Conservation (phyloP, 2,329 filamentous ascomycete species). For the Neofusicoccum umdonicola region DNA sequence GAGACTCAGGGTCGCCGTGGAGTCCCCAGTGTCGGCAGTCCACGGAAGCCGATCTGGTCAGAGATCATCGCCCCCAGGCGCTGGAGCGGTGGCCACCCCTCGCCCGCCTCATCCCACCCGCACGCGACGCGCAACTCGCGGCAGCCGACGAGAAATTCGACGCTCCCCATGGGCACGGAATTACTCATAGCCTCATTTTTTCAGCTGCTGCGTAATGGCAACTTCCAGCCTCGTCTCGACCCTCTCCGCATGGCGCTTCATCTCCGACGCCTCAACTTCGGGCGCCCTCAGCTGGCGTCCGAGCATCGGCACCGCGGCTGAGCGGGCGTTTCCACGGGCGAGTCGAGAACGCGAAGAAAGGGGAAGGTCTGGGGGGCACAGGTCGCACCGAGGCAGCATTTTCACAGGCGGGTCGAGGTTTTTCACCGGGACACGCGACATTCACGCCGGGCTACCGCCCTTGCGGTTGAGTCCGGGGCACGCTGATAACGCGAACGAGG, state of each 20-base stretch:
- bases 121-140: not conserved
- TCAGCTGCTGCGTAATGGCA: not conserved
- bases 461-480: constrained; percentile 3
- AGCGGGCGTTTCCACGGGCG: not conserved
- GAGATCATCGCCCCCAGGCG: constrained; percentile 1
- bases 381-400: not conserved
- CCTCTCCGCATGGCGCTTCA: constrained; percentile 11
- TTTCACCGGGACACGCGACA: not conserved
- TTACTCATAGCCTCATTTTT: constrained; percentile 1
- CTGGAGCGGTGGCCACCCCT: constrained; percentile 2
- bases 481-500: constrained; percentile 11
- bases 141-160: not conserved
- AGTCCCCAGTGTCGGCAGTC: not conserved
- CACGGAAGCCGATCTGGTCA: not conserved
- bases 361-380: constrained; percentile 17
- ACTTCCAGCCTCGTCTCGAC: not conserved
- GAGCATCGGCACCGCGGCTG: not conserved
- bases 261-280: constrained; percentile 12
- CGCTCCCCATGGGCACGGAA: constrained; percentile 4
- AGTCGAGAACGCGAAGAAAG: constrained; percentile 1
- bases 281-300: constrained; percentile 1
- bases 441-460: not conserved
- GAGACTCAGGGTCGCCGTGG: not conserved
- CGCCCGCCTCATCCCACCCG: constrained; percentile 3
- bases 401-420: not conserved